A percentile compares a stretch with the other conserved stretches of the same genome.
These are phyloP conservation scores for Pachysandra terminalis DNA, from an alignment of 164 flowering plant genomes.

Conservation along the genomic window DNA sequence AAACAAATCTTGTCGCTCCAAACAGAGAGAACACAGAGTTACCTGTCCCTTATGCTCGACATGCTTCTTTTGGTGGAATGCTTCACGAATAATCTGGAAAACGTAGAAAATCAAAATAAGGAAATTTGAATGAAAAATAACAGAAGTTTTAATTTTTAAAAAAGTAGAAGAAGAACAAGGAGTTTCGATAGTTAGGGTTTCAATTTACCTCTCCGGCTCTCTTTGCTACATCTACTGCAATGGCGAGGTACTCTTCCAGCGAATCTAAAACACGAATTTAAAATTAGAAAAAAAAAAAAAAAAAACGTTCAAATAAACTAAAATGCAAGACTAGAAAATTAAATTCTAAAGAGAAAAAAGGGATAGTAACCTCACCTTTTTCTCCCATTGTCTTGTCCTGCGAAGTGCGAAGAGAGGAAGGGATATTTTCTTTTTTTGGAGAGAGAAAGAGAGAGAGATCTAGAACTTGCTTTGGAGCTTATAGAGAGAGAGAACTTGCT, in stretches of 20 bases:
- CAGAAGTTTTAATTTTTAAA: neutral
- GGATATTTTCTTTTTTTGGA: too few relatives aligned
- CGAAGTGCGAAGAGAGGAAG: too few relatives aligned
- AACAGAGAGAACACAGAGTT: neutral
- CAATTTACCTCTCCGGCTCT: slow-evolving; percentile 73
- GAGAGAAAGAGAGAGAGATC: too few relatives aligned
- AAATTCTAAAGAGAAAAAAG: too few relatives aligned
- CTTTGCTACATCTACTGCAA: slow-evolving; percentile 84
- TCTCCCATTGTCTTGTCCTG: too few relatives aligned
- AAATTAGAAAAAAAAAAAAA: neutral
- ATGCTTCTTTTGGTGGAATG: slow-evolving; percentile 67
- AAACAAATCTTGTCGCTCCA: neutral
- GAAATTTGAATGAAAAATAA: neutral
- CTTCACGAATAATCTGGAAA: slow-evolving; percentile 65
- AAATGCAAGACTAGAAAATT: too few relatives aligned
- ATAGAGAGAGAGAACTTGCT: too few relatives aligned
- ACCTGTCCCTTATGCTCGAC: slow-evolving; percentile 94
- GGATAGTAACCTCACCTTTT: too few relatives aligned
- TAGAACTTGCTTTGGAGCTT: too few relatives aligned
- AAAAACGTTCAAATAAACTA: neutral
- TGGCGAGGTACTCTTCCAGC: slow-evolving; percentile 43
- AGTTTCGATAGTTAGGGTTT: neutral
- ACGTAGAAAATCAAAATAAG: slow-evolving; percentile 1
- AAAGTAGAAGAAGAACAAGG: neutral
- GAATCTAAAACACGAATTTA: slow-evolving; percentile 41